Conservation (phyloP, 495 filamentous ascomycete species). For the Daldinia concentrica region DNA sequence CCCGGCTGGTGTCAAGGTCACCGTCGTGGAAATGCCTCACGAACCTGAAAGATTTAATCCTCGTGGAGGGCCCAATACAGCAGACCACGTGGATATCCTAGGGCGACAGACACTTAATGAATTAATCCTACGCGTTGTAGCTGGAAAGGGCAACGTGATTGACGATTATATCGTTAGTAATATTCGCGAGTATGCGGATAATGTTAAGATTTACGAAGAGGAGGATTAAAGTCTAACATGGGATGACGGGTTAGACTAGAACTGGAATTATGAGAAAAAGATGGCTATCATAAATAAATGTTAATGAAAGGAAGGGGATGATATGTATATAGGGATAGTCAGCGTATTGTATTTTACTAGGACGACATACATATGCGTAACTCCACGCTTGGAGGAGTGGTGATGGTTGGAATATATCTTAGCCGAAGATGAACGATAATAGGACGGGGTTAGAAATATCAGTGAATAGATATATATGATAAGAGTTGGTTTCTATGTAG, state of each 20-base stretch:
- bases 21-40: conserved; percentile 93
- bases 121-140: conserved; percentile 85
- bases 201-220: conserved; percentile 73
- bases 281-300: conserved; percentile 7
- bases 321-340: conserved; percentile 9
- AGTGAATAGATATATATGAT: background rate
- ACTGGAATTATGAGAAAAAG: background rate
- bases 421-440: conserved; percentile 3
- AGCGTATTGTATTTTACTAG: conserved; percentile 11
- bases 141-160: conserved; percentile 84
- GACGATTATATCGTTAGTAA: conserved; percentile 79
- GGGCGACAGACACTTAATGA: conserved; percentile 91
- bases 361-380: background rate
- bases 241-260: background rate
- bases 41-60: conserved; percentile 93
- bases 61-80: conserved; percentile 92
- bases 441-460: conserved; percentile 3
- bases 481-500: background rate
- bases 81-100: conserved; percentile 96
- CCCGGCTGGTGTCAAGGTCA: conserved; percentile 81
- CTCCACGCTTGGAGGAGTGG: background rate
- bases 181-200: conserved; percentile 81
- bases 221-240: conserved; percentile 13
- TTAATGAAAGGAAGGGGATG: conserved; percentile 7
- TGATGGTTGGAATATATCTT: conserved; percentile 15